Base-by-base conservation (phyloP, 192 early-diverging fungal species). In the Chytriomyces confervae region DNA sequence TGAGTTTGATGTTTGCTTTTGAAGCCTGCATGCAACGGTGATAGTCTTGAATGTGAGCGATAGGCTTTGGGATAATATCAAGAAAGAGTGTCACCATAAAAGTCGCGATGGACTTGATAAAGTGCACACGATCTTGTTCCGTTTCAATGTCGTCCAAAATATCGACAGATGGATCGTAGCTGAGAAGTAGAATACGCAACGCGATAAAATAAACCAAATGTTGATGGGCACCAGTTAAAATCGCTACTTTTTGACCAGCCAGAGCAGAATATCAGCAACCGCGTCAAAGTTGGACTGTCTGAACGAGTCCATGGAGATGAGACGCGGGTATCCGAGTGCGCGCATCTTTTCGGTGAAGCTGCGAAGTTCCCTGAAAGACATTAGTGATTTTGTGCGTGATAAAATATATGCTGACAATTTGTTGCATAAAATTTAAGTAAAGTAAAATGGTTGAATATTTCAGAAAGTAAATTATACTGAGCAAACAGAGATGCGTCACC, bases 301-400 rank as follows among this genome's bases (percentile, higher is more conserved):
- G 75, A 89, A 89, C 6, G 79, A 76, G 69, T 89, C 88, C 70
- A 89, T 81, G 7, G 88, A 89, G 36, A 89, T 80, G 18, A 86
- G 51, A 8, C 78, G 64, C 44, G 86, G 86, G 51, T 87, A 89
- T 4, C 88, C 85, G 11, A 89, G 77, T 2, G 77, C 66, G 20
- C 82, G 73, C 83, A 89, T 80, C 62, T 82, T 83, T 65, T 89
- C 88, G 18, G 83, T 86, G 68, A 86, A 84, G 44, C 69, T 65
- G 66, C 73, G 66, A 60, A 83, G 76, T 63, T 83, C 81, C 20
- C 80, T 50, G 60, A 79, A 74, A 5, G 80, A 81, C 80, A 81
- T 81, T 57, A 0, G 51, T 27, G 24, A 0, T 27, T 27, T 27
- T 27, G 24, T 27, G 24, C 0, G 24, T 27, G 24, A 27, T 27